phyloP scores from a whole-genome alignment of 106 monocot genomes.

The Acorus gramineus region DNA sequence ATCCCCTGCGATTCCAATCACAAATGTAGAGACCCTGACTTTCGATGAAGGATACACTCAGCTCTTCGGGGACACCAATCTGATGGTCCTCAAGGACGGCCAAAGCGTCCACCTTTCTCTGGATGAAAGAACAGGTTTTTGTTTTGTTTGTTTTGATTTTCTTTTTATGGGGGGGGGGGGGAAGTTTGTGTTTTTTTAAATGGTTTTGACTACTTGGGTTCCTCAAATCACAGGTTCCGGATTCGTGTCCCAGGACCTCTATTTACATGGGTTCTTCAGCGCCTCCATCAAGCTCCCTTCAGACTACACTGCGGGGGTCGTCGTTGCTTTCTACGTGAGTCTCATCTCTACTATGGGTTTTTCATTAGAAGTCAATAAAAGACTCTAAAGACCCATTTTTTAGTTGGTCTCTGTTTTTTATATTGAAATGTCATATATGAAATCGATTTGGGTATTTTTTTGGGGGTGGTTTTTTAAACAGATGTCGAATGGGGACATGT shows the following conservation, averaged over 20 bases:
- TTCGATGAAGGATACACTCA: slow-evolving; percentile 58
- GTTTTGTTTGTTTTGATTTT: no score
- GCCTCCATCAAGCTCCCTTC: slow-evolving; percentile 83
- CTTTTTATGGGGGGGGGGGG: no score
- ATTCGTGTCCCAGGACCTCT: slow-evolving; percentile 77
- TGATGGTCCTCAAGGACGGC: slow-evolving; percentile 33
- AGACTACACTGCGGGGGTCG: slow-evolving; percentile 79
- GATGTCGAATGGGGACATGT: slow-evolving; percentile 80
- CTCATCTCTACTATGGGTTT: neutral
- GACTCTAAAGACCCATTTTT: no score
- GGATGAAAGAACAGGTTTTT: slow-evolving; percentile 34
- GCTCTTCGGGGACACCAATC: slow-evolving; percentile 52
- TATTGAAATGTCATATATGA: no score
- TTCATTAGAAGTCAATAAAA: no score
- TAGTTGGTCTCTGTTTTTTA: no score
- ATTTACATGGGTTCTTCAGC: slow-evolving; percentile 70
- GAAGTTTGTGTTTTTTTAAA: neutral
- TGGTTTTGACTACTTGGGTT: neutral
- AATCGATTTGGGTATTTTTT: no score
- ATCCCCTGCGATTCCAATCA: no score
- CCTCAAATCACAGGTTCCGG: slow-evolving; percentile 45
- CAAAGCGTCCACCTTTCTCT: slow-evolving; percentile 43
- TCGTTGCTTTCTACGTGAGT: slow-evolving; percentile 86
- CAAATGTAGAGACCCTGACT: neutral
- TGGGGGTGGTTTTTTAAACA: slow-evolving; percentile 4